A percentile compares a stretch with the other conserved stretches of the same genome.
Evolutionary conservation across 2,329 filamentous ascomycete genomes (phyloP).

Genomic region (Ophiostoma piceae): DNA sequence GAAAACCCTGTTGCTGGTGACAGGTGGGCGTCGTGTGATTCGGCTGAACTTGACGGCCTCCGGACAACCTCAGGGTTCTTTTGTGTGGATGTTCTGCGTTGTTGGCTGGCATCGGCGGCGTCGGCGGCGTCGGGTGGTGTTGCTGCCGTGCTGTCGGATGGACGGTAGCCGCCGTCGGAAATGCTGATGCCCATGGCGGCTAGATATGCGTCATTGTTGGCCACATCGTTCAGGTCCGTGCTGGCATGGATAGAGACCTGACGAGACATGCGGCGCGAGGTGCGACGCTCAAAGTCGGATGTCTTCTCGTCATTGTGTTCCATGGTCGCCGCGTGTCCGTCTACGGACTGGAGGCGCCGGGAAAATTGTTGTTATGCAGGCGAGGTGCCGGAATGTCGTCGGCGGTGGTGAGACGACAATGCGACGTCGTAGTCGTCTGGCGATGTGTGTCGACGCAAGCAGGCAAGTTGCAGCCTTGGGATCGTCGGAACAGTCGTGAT

Average conservation of each 20-base stretch:
- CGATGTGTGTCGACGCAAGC: not conserved
- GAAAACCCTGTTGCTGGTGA: not conserved
- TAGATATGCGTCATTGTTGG: constrained; percentile 19
- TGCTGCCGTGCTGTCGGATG: constrained; percentile 1
- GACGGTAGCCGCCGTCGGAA: constrained; percentile 28
- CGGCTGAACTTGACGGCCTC: not conserved
- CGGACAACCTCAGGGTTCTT: not conserved
- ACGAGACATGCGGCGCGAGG: constrained; percentile 26
- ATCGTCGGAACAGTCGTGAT: not conserved
- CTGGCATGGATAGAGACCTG: constrained; percentile 21
- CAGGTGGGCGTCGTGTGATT: not conserved
- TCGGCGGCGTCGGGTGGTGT: not conserved
- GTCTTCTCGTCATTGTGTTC: constrained; percentile 25
- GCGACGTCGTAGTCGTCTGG: not conserved
- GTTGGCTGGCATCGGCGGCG: not conserved
- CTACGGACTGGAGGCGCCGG: constrained; percentile 14
- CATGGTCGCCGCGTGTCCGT: constrained; percentile 24
- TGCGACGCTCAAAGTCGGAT: constrained; percentile 27
- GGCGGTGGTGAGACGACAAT: not conserved
- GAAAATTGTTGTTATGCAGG: not conserved
- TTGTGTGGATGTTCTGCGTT: not conserved
- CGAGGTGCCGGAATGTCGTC: not conserved
- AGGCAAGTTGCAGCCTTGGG: not conserved
- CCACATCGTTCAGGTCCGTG: constrained; percentile 16
- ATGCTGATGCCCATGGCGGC: constrained; percentile 18